Evolutionary conservation across 2,329 filamentous ascomycete genomes (phyloP).

Genomic region (Macrophomina tecta): DNA sequence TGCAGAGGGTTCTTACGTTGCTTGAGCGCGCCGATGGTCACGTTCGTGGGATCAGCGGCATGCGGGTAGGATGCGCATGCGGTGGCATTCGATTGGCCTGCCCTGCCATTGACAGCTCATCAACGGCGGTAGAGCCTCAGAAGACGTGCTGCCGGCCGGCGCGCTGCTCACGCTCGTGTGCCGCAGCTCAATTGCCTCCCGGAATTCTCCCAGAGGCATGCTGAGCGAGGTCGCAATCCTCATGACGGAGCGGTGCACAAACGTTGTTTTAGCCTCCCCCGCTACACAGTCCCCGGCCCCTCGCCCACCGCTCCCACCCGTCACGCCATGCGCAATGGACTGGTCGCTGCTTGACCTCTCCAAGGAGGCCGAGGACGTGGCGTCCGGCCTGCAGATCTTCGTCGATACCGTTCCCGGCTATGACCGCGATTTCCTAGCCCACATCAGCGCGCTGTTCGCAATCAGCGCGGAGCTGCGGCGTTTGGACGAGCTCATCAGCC

Average conservation of each 20-base stretch:
- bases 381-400: constrained; percentile 57
- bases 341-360: constrained; percentile 49
- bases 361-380: constrained; percentile 59
- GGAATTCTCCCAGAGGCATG: constrained; percentile 15
- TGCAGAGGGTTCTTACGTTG: constrained; percentile 13
- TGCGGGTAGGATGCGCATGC: constrained; percentile 24
- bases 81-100: constrained; percentile 22
- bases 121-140: constrained; percentile 24
- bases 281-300: constrained; percentile 25
- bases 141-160: constrained; percentile 1
- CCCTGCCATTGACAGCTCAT: constrained; percentile 27
- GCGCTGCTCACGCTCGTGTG: constrained; percentile 16
- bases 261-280: constrained; percentile 17
- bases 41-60: constrained; percentile 23
- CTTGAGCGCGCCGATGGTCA: constrained; percentile 15
- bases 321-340: constrained; percentile 44
- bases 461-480: constrained; percentile 58
- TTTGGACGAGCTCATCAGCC: constrained; percentile 53
- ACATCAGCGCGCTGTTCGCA: constrained; percentile 61
- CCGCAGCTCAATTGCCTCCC: constrained; percentile 14
- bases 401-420: constrained; percentile 57
- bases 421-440: constrained; percentile 58
- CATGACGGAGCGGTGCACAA: constrained; percentile 13
- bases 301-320: constrained; percentile 25
- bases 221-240: constrained; percentile 8